Percentiles rank a stretch among this genome's conserved stretches.
phyloP scores from a whole-genome alignment of 1,284 basidiomycete genomes.

The Grifola frondosa region DNA sequence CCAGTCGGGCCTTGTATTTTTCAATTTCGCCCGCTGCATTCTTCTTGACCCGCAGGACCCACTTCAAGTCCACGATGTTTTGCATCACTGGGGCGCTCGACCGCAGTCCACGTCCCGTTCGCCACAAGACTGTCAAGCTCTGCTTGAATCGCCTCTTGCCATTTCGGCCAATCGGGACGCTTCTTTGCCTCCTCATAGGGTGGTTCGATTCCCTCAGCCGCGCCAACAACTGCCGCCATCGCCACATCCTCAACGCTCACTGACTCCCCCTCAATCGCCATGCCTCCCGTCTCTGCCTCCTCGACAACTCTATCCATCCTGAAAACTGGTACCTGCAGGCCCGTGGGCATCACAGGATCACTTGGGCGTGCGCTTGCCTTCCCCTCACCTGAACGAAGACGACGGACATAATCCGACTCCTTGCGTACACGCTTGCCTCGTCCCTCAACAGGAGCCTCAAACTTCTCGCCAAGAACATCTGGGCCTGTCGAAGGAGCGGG shows the following conservation, averaged over 20 bases:
- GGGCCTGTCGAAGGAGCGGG: not conserved
- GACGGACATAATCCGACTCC: not conserved
- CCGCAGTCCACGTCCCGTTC: constrained; percentile 17
- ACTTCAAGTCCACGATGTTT: constrained; percentile 21
- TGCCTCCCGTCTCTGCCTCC: not conserved
- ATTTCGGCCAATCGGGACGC: constrained; percentile 13
- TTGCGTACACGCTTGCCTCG: not conserved
- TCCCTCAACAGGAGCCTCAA: not conserved
- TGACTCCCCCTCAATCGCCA: not conserved
- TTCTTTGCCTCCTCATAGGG: constrained; percentile 6
- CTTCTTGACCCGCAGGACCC: constrained; percentile 33
- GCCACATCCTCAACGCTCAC: not conserved
- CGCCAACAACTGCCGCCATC: constrained; percentile 4
- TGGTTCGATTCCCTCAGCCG: constrained; percentile 7
- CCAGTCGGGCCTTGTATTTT: constrained; percentile 39
- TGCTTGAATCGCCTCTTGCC: constrained; percentile 12
- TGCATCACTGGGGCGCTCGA: constrained; percentile 17
- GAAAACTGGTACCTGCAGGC: too few relatives aligned
- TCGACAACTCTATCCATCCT: too few relatives aligned
- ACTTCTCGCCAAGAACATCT: not conserved
- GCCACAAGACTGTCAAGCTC: constrained; percentile 12
- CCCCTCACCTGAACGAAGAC: constrained; percentile 2
- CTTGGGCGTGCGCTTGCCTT: not conserved
- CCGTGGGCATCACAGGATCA: not conserved
- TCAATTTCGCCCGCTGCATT: constrained; percentile 26